Evolutionary conservation across 768 basidiomycete species (phyloP), one percentile per base, ranked within the genome.

Genomic region (Hortiboletus flavorubellus): DNA sequence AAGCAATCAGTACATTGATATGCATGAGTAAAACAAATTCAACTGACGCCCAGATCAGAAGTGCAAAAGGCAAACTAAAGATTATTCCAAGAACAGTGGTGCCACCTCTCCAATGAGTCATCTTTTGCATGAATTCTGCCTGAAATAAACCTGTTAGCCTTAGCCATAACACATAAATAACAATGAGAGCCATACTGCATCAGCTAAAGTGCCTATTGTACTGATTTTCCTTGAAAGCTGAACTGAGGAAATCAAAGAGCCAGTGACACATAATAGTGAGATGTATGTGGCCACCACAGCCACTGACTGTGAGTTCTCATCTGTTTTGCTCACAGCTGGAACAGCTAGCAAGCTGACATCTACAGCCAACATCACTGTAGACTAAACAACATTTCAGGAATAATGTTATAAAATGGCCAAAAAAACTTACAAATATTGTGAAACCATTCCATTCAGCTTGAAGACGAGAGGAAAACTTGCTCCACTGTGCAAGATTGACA

Each of bases 311-410:
- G 37, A 39, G 48, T 30, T 30, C 2, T 14, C 26, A 39, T 38
- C 11, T 3, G 16, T 16, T 35, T 49, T 30, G 38, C 30, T 49
- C 1, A 14, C 38, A 37, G 37, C 38, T n/a, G 48, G 48, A 30
- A 39, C 37, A 30, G 23, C 37, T 12, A 49, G 37, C 37, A 49
- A 15, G 26, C 37, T 49, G 26, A 49, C 16, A 30, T 49, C 29
- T 14, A 49, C 48, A 39, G 48, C 48, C 38, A 49, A 35, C 48
- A 49, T 49, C 26, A 49, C 48, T 49, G 48, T 49, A 26, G 48
- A 49, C 48, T 49, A 30, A 18, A 46, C 18, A 46, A 21, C 5
- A 31, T 34, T 14, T 46, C 45, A 46, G 18, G 11, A 14, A 12
- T 5, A 21, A 16, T 12, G 29, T n/a, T 9, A n/a, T 10, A 39